Conservation (phyloP, 2,329 filamentous ascomycete species). For the Trichoderma arundinaceum region DNA sequence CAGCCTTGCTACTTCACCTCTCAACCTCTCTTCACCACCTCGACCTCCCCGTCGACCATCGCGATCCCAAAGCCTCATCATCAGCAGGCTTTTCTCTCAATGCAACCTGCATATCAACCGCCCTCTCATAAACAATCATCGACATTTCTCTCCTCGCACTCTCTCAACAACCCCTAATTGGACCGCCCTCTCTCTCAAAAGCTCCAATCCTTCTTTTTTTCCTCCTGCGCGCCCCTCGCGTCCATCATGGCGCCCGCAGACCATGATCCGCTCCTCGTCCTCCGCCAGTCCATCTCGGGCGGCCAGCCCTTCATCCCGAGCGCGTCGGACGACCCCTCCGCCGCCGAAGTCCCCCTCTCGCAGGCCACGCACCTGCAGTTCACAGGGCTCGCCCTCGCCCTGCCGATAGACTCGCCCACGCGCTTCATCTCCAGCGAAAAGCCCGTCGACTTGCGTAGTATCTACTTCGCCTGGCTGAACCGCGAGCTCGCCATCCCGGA, state of each 20-base stretch:
- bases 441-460: slow-evolving; percentile 85
- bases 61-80: neutral
- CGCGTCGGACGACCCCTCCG: slow-evolving; percentile 68
- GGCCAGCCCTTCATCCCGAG: slow-evolving; percentile 74
- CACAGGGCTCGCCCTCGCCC: slow-evolving; percentile 63
- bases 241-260: slow-evolving; percentile 47
- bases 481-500: slow-evolving; percentile 88
- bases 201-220: neutral
- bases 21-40: slow-evolving; percentile 22
- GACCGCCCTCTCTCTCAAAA: neutral
- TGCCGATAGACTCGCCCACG: slow-evolving; percentile 75
- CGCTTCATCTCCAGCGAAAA: slow-evolving; percentile 82
- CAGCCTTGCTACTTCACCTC: slow-evolving; percentile 26
- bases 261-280: slow-evolving; percentile 79
- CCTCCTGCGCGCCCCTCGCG: slow-evolving; percentile 5
- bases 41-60: neutral
- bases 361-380: slow-evolving; percentile 82
- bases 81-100: neutral
- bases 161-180: neutral
- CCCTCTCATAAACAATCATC: neutral
- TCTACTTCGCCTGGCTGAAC: slow-evolving; percentile 96
- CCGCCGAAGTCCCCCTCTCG: slow-evolving; percentile 68
- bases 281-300: slow-evolving; percentile 81
- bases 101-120: neutral
- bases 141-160: neutral